Conservation (phyloP, 2,329 filamentous ascomycete species). For the Penicillium sp. region DNA sequence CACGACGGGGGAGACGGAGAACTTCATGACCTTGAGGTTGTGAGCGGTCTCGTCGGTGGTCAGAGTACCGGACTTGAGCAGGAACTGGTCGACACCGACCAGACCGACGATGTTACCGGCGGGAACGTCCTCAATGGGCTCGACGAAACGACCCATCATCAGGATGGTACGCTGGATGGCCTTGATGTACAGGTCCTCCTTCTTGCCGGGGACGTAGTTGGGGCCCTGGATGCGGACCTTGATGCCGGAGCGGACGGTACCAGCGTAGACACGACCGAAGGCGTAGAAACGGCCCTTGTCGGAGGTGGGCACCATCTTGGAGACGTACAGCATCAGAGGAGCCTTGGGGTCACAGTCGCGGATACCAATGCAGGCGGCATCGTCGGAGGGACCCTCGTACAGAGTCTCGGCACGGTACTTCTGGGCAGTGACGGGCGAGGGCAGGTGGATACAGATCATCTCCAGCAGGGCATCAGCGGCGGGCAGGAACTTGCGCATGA, state of each 20-base stretch:
- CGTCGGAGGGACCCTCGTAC: constrained; percentile 95
- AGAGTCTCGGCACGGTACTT: constrained; percentile 97
- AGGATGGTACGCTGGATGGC: constrained; percentile 98
- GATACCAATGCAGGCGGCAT: constrained; percentile 92
- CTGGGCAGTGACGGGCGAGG: constrained; percentile 93
- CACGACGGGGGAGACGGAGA: constrained; percentile 99
- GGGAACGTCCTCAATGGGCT: constrained; percentile 98
- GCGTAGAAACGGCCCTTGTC: constrained; percentile 99
- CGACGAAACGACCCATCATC: constrained; percentile 99
- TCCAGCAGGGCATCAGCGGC: constrained; percentile 96
- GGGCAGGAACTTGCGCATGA: constrained; percentile 98
- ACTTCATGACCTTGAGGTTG: constrained; percentile 99
- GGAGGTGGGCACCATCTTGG: constrained; percentile 99
- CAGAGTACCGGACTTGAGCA: constrained; percentile 99
- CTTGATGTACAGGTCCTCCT: constrained; percentile 99
- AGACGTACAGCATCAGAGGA: constrained; percentile 99
- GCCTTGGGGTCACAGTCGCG: constrained; percentile 97
- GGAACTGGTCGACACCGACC: constrained; percentile 99
- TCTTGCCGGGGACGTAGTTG: constrained; percentile 97
- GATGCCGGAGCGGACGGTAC: constrained; percentile 94
- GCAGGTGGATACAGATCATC: constrained; percentile 99
- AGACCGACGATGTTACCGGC: constrained; percentile 99
- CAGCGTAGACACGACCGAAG: constrained; percentile 99
- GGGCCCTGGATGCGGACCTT: constrained; percentile 99
- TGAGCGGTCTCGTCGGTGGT: constrained; percentile 96